Evolutionary conservation across 164 flowering plant genomes (phyloP).

Genomic region (Kalanchoe fedtschenkoi): DNA sequence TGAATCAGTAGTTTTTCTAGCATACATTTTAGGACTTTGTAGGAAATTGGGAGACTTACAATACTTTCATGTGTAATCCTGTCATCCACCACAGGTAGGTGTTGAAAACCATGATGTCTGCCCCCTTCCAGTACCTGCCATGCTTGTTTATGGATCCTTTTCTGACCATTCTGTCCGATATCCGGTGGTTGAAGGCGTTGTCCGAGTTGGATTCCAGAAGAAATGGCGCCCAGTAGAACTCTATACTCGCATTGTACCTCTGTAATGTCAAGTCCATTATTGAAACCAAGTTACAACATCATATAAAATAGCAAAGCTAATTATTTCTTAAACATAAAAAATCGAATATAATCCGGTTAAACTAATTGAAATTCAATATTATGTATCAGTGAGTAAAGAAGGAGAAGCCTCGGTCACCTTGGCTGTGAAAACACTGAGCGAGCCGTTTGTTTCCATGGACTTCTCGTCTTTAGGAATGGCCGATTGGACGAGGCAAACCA

Average conservation of each 20-base stretch:
- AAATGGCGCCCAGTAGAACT: conserved; percentile 96
- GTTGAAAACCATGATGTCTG: conserved; percentile 50
- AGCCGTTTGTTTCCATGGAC: conserved; percentile 57
- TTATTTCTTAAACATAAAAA: no score
- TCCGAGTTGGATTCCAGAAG: conserved; percentile 80
- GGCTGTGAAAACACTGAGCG: conserved; percentile 61
- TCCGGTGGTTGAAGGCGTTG: conserved; percentile 37
- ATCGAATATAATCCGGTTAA: no score
- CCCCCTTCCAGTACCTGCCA: conserved; percentile 54
- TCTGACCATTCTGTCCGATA: conserved; percentile 43
- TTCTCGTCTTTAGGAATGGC: conserved; percentile 49
- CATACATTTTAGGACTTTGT: no score
- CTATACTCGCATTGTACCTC: conserved; percentile 86
- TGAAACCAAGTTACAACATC: not conserved
- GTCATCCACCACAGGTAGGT: conserved; percentile 76
- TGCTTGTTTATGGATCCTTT: conserved; percentile 60
- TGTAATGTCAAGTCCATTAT: conserved; percentile 15
- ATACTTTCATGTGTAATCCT: conserved; percentile 41
- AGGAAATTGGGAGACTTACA: conserved; percentile 17
- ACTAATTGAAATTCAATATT: no score
- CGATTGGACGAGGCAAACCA: conserved; percentile 76
- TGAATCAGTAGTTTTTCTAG: no score
- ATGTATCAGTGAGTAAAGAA: not conserved
- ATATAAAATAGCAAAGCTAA: no score
- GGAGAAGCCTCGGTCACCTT: conserved; percentile 32